phyloP scores from a whole-genome alignment of 2,329 filamentous ascomycete species.

The Tothia fuscella region DNA sequence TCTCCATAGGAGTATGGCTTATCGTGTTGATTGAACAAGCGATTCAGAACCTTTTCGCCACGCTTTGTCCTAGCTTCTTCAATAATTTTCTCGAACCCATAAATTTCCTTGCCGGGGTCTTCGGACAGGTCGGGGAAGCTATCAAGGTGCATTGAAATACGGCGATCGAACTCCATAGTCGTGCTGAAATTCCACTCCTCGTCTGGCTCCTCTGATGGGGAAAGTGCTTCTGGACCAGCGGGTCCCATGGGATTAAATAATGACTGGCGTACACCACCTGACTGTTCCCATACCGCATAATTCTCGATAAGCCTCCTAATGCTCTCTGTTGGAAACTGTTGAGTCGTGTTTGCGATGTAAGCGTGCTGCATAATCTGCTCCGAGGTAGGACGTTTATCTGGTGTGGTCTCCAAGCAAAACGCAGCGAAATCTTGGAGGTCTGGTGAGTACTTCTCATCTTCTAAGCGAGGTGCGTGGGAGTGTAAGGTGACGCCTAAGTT shows the following conservation, averaged over 20 bases:
- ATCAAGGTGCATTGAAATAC: slow-evolving; percentile 36
- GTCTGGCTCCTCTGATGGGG: slow-evolving; percentile 28
- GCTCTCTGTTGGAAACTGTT: slow-evolving; percentile 50
- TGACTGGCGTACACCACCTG: slow-evolving; percentile 57
- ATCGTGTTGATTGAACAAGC: slow-evolving; percentile 43
- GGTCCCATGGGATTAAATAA: slow-evolving; percentile 50
- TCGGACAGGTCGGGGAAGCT: slow-evolving; percentile 13
- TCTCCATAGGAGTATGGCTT: slow-evolving; percentile 48
- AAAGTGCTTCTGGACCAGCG: slow-evolving; percentile 40
- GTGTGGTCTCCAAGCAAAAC: slow-evolving; percentile 60
- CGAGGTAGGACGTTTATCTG: slow-evolving; percentile 55
- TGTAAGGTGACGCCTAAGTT: slow-evolving; percentile 43
- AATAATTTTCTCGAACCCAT: slow-evolving; percentile 35
- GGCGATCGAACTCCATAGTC: slow-evolving; percentile 46
- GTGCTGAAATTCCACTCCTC: slow-evolving; percentile 56
- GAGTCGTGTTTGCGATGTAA: slow-evolving; percentile 53
- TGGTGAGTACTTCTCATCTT: slow-evolving; percentile 59
- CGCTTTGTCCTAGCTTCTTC: slow-evolving; percentile 46
- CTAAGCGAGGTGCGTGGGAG: slow-evolving; percentile 54
- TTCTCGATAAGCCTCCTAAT: slow-evolving; percentile 56
- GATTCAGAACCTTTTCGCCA: slow-evolving; percentile 43
- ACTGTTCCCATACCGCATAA: slow-evolving; percentile 64
- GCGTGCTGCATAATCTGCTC: slow-evolving; percentile 57
- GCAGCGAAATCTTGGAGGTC: slow-evolving; percentile 58
- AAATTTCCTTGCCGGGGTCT: slow-evolving; percentile 12